Evolutionary conservation across 208 protist species (phyloP), one percentile per base, ranked within the genome.

Genomic region (Leishmania aethiopica): DNA sequence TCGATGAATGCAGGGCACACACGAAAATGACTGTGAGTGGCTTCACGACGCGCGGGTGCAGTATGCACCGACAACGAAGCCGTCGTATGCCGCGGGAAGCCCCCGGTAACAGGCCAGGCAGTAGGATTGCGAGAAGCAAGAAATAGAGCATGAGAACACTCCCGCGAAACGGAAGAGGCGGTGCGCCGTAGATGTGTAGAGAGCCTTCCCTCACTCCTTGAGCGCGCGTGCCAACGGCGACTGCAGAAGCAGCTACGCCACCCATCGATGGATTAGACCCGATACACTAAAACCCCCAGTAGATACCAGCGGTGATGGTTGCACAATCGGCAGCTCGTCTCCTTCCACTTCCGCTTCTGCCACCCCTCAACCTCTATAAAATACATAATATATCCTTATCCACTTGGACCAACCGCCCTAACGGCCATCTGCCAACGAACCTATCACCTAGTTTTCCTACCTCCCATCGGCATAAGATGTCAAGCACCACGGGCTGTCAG

Each of bases 401-500:
- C 15, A 8, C 0, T 55, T 22, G 3, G 19, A 13, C 0, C 15
- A 5, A 55, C 51, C 17, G 51, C 51, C 0, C 15, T 55, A 6
- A 22, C 51, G 17, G 51, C 51, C 15, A 13, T 15, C 51, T 55
- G 3, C 17, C 51, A 55, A 55, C 4, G 51, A 84, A 45, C 84
- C 69, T 87, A 89, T 89, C 83, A 89, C 51, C 51, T 57, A 13
- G 15, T 8, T 57, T 57, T 22, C 51, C 51, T 3, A 19, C 10
- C 15, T 19, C 51, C 51, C 51, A 19, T 6, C 51, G 13, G 1
- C 51, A 19, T 57, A 57, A 1, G 11, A 19, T 19, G 17, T 22
- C 51, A 47, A n/a, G 51, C 78, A 13, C 69, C 42, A 15, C 78
- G 60, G 40, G 47, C 42, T 35, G 55, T 90, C 87, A 90, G 87